Evolutionary conservation across 306 rosid species (phyloP).

Genomic region (Astragalus membranaceus): DNA sequence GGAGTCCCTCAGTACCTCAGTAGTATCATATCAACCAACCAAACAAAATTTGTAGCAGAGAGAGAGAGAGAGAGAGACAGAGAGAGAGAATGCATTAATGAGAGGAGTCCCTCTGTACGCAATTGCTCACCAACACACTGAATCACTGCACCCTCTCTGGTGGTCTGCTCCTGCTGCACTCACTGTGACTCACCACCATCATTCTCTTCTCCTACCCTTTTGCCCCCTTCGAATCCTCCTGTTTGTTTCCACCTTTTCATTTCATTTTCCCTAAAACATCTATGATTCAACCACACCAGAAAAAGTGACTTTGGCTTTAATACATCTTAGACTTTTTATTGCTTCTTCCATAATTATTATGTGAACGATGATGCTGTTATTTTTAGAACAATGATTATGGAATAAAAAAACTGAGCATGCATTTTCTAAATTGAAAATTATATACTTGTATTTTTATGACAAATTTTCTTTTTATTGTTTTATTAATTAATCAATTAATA

Average conservation of each 20-base stretch:
- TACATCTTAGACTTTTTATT: neutral
- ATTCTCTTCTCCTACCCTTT: slow-evolving; percentile 29
- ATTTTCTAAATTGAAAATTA: no score
- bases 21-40: neutral
- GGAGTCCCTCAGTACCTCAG: neutral
- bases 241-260: neutral
- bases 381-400: no score
- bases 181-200: slow-evolving; percentile 25
- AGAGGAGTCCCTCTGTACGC: slow-evolving; percentile 41
- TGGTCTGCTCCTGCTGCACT: slow-evolving; percentile 12
- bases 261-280: neutral
- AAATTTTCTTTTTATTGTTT: no score
- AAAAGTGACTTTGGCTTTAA: neutral
- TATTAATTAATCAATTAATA: no score
- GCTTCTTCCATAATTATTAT: neutral
- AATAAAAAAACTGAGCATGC: no score
- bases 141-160: slow-evolving; percentile 32
- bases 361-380: neutral
- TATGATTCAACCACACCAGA: neutral
- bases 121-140: slow-evolving; percentile 65
- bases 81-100: slow-evolving; percentile 31
- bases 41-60: neutral
- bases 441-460: no score
- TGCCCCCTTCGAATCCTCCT: slow-evolving; percentile 29
- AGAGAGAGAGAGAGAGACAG: neutral